Evolutionary conservation across 208 protist genomes (phyloP).

Genomic region (Crithidia acanthocephali): DNA sequence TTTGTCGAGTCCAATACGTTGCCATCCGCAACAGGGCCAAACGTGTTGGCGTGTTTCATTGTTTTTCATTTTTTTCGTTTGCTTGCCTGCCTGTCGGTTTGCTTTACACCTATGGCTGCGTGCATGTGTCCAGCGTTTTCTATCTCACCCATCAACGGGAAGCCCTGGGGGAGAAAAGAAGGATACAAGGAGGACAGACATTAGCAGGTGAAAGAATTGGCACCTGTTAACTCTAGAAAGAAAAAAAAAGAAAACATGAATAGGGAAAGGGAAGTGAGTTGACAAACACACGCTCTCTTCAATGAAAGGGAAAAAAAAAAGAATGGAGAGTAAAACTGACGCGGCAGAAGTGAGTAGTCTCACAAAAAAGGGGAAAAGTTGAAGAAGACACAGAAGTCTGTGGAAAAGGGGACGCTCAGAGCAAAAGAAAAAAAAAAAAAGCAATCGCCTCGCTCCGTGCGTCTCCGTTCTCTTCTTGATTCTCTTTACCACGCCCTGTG

Average conservation of each 20-base stretch:
- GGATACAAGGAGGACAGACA: slow-evolving; percentile 14
- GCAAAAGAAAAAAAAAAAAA: slow-evolving; percentile 3
- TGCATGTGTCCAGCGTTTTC: too few relatives aligned
- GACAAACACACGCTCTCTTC: slow-evolving; percentile 24
- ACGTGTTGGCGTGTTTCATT: background rate
- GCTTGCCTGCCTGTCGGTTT: too few relatives aligned
- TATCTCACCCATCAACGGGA: background rate
- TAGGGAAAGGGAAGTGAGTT: slow-evolving; percentile 20
- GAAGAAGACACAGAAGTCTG: background rate
- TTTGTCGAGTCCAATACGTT: background rate
- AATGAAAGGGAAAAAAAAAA: slow-evolving; percentile 5
- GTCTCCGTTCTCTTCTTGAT: too few relatives aligned
- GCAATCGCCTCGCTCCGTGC: too few relatives aligned
- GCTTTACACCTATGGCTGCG: too few relatives aligned
- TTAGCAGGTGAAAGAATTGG: background rate
- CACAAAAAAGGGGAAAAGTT: background rate
- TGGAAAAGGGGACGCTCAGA: background rate
- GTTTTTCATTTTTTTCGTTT: too few relatives aligned
- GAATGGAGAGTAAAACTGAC: background rate
- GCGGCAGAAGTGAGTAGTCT: background rate
- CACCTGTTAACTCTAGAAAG: background rate
- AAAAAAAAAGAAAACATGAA: slow-evolving; percentile 22
- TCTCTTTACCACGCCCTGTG: too few relatives aligned
- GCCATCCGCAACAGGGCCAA: background rate
- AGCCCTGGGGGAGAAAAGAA: slow-evolving; percentile 1